Evolutionary conservation across 1,284 basidiomycete species (phyloP), one percentile per base, ranked within the genome.

Genomic region (Bjerkandera adusta): DNA sequence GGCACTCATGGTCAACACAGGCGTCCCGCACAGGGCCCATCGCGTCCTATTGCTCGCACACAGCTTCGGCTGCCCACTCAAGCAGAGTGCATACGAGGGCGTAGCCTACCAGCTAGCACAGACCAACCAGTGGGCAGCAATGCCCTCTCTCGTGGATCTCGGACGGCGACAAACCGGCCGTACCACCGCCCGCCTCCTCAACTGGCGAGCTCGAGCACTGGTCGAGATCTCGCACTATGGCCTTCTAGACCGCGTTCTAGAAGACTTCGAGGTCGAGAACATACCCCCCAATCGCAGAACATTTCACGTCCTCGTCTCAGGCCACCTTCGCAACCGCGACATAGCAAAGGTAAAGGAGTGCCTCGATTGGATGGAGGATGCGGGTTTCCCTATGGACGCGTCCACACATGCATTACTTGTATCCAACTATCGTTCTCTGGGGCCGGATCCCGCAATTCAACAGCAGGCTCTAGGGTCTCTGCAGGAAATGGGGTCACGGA

Each of bases 281-380:
- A 55, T 83, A 33, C 56, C 55, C 13, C 83, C 83, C 20, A 76
- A 71, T 38, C 71, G 75, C 37, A 69, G 77, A 53, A 87, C 85
- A 2, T 88, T 75, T 60, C 82, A 86, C 57, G 68, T 84, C 13
- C 68, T 89, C 30, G 66, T 88, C 11, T 72, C 77, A 5, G 83
- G 79, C 22, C 73, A 82, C 59, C 68, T 90, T 43, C 81, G 76
- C 59, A 90, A 90, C 61, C 70, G 73, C 64, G 73, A 88, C 62
- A 63, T 89, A 36, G 55, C 62, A 47, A 69, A 70, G 35, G 83
- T 83, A 39, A 77, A 73, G 61, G 62, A 63, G 34, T 70, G 64
- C 51, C 63, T 89, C 11, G 64, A 64, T 10, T 51, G 55, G 22
- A 89, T 90, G 85, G 66, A 71, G 51, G 57, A 69, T 20, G 70